phyloP scores from a whole-genome alignment of 2,329 filamentous ascomycete genomes.

The Arthrobotrys entomopaga region DNA sequence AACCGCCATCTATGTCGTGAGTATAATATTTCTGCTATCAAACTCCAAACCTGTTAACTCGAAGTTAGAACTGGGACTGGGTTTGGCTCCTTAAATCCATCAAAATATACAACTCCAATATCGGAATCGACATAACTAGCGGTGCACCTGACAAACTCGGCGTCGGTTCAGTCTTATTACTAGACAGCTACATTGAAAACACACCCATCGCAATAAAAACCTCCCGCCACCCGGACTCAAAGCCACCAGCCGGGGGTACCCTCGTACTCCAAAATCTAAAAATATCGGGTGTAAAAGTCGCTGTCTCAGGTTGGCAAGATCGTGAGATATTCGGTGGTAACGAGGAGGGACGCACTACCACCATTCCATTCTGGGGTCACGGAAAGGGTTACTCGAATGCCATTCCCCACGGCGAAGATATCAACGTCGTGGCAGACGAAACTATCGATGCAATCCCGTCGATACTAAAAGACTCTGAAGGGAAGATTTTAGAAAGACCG shows the following conservation, averaged over 20 bases:
- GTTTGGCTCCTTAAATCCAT: conserved; percentile 80
- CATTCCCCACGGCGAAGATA: conserved; percentile 29
- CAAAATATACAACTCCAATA: conserved; percentile 75
- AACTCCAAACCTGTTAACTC: neutral
- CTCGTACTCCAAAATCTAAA: conserved; percentile 72
- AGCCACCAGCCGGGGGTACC: conserved; percentile 68
- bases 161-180: conserved; percentile 83
- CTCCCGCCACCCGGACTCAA: conserved; percentile 61
- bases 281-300: conserved; percentile 66
- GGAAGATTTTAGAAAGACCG: conserved; percentile 81
- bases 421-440: conserved; percentile 51
- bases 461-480: conserved; percentile 64
- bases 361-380: conserved; percentile 50
- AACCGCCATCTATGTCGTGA: conserved; percentile 77
- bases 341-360: conserved; percentile 34
- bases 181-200: conserved; percentile 81
- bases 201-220: conserved; percentile 81
- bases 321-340: conserved; percentile 43
- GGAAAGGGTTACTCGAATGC: conserved; percentile 48
- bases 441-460: conserved; percentile 33
- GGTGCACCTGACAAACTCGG: conserved; percentile 72
- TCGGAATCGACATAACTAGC: conserved; percentile 82
- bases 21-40: neutral
- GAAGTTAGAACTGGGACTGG: conserved; percentile 82
- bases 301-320: conserved; percentile 62